Conservation (phyloP, 163 green algal species). For the Chlamydomonas reinhardtii region DNA sequence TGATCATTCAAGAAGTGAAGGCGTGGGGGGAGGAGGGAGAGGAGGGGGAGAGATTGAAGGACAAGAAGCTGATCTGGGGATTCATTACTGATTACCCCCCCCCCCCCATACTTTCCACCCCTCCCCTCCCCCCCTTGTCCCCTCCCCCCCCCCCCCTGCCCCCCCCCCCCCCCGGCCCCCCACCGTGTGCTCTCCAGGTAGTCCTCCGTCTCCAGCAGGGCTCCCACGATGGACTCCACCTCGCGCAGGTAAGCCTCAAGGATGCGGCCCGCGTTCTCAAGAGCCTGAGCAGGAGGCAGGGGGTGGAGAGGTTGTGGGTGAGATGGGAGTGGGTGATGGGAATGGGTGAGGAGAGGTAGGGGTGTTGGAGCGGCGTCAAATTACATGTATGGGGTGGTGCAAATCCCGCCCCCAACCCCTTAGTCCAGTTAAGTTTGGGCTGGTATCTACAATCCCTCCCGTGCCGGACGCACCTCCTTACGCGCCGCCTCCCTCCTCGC, state of each 20-base stretch:
- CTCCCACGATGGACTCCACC: slow-evolving; percentile 37
- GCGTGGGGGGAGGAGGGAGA: too few relatives aligned
- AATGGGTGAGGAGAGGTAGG: neutral
- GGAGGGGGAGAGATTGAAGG: too few relatives aligned
- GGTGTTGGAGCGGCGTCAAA: neutral
- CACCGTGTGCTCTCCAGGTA: slow-evolving; percentile 24
- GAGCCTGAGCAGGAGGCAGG: neutral
- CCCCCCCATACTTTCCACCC: too few relatives aligned
- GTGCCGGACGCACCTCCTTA: slow-evolving; percentile 11
- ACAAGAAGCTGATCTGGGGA: too few relatives aligned
- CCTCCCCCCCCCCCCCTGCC: too few relatives aligned
- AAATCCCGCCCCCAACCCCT: too few relatives aligned
- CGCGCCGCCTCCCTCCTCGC: slow-evolving; percentile 8
- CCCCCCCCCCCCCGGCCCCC: neutral
- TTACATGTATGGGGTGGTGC: too few relatives aligned
- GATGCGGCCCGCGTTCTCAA: slow-evolving; percentile 37
- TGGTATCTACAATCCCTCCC: too few relatives aligned
- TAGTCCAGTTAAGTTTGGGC: too few relatives aligned
- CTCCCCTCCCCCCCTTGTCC: too few relatives aligned
- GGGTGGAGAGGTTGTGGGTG: neutral
- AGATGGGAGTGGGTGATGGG: neutral
- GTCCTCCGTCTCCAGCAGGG: slow-evolving; percentile 38
- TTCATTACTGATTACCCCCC: too few relatives aligned
- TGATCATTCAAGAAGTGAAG: too few relatives aligned
- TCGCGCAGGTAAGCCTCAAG: slow-evolving; percentile 37